Evolutionary conservation across 1,284 basidiomycete species (phyloP).

Genomic region (Schizopora paradoxa): DNA sequence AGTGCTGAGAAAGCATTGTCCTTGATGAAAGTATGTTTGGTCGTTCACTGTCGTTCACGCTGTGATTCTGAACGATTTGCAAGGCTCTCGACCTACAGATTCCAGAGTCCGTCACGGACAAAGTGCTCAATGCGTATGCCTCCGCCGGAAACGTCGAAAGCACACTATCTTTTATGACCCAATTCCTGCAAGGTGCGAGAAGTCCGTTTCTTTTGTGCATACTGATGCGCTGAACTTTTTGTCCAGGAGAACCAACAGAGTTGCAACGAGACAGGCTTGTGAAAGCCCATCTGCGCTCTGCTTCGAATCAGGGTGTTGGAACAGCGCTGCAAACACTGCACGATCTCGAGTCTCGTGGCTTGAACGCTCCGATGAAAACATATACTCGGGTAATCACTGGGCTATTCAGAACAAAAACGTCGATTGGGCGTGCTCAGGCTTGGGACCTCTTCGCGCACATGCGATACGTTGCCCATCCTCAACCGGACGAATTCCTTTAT

Average conservation of each 20-base stretch:
- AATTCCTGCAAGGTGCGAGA: slow-evolving; percentile 38
- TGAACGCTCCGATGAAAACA: slow-evolving; percentile 55
- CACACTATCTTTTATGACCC: slow-evolving; percentile 42
- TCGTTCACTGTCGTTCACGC: background rate
- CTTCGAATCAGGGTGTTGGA: slow-evolving; percentile 42
- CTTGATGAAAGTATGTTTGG: slow-evolving; percentile 47
- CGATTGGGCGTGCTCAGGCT: slow-evolving; percentile 62
- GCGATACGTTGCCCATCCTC: slow-evolving; percentile 89
- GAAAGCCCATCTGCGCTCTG: slow-evolving; percentile 48
- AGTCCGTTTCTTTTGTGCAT: slow-evolving; percentile 2
- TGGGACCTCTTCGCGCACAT: slow-evolving; percentile 96
- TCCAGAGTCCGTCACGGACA: slow-evolving; percentile 38
- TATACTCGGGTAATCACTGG: slow-evolving; percentile 60
- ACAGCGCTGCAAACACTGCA: slow-evolving; percentile 59
- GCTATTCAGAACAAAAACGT: slow-evolving; percentile 48
- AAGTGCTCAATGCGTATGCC: slow-evolving; percentile 47
- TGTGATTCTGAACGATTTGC: background rate
- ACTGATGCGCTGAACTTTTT: slow-evolving; percentile 6
- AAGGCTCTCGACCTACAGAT: slow-evolving; percentile 37
- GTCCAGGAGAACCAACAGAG: slow-evolving; percentile 42
- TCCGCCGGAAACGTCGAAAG: slow-evolving; percentile 38
- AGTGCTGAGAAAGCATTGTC: slow-evolving; percentile 31
- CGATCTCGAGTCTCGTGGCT: slow-evolving; percentile 52
- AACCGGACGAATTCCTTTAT: slow-evolving; percentile 73
- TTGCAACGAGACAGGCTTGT: slow-evolving; percentile 64